These are phyloP conservation scores for Fusarium protoensiforme DNA, from an alignment of 2,329 filamentous ascomycete genomes.

Conservation along the genomic window DNA sequence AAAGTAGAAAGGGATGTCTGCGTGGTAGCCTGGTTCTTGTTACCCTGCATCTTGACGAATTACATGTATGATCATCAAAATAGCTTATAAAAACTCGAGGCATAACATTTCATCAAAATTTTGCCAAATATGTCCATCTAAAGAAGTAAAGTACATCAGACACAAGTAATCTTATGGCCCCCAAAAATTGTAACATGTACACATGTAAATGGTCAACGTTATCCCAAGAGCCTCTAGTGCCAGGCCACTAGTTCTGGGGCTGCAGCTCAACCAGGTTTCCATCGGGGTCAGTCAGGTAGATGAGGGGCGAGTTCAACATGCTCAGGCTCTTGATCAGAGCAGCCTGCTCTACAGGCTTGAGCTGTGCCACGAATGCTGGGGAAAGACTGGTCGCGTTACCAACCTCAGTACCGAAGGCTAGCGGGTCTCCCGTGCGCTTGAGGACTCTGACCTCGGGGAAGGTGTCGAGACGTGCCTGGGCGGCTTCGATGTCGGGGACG, in stretches of 20 bases:
- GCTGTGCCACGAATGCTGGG: background rate
- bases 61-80: background rate
- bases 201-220: background rate
- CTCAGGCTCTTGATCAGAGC: background rate
- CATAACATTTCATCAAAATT: background rate
- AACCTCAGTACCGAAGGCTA: background rate
- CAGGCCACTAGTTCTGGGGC: background rate
- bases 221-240: background rate
- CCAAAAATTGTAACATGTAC: background rate
- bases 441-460: slow-evolving; percentile 35
- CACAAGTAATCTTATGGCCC: background rate
- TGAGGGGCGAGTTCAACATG: background rate
- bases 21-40: background rate
- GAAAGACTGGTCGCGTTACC: background rate
- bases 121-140: background rate
- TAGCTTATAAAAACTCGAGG: background rate
- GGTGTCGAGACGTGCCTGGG: slow-evolving; percentile 41
- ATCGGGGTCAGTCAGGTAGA: background rate
- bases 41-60: background rate
- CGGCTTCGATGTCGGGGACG: slow-evolving; percentile 46
- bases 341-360: background rate
- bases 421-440: slow-evolving; percentile 28
- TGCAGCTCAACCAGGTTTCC: background rate
- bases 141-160: background rate
- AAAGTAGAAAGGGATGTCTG: background rate